phyloP scores from a whole-genome alignment of 768 basidiomycete genomes.

The Gymnopilus junonius region DNA sequence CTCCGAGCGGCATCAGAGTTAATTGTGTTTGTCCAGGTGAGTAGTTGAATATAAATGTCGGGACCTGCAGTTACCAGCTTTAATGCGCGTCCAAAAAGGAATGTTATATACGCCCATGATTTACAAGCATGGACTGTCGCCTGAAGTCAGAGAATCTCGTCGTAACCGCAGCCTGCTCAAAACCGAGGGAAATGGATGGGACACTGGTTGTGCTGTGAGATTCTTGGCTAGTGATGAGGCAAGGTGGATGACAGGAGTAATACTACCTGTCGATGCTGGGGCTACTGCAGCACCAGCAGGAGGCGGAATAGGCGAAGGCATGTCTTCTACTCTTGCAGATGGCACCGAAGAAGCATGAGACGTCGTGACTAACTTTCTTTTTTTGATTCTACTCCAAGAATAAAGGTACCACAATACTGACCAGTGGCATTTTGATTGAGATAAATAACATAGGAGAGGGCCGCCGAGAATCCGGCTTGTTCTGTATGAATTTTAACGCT shows the following conservation, averaged over 20 bases:
- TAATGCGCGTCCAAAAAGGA: constrained; percentile 22
- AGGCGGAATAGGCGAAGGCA: constrained; percentile 18
- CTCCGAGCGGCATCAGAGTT: constrained; percentile 41
- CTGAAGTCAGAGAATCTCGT: constrained; percentile 40
- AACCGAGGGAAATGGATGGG: constrained; percentile 50
- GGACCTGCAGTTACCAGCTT: not conserved
- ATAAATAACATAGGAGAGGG: too few species aligned
- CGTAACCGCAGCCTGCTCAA: constrained; percentile 39
- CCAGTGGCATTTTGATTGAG: too few species aligned
- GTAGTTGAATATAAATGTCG: not conserved
- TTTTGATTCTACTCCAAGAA: too few species aligned
- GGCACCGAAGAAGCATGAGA: constrained; percentile 3
- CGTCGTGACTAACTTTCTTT: too few species aligned
- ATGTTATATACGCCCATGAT: constrained; percentile 49
- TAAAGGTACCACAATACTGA: too few species aligned
- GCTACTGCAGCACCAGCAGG: constrained; percentile 36
- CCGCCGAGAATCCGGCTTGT: too few species aligned
- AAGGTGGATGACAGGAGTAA: constrained; percentile 46
- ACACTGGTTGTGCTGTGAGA: constrained; percentile 41
- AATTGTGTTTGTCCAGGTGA: constrained; percentile 46
- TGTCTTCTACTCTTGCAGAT: constrained; percentile 18
- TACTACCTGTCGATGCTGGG: constrained; percentile 46
- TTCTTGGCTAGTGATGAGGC: constrained; percentile 47
- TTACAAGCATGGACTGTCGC: constrained; percentile 37
- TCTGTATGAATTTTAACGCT: too few species aligned